A percentile compares a stretch with the other conserved stretches of the same genome.
Conservation (phyloP, 257 asterid species). For the Solanum microdontum region DNA sequence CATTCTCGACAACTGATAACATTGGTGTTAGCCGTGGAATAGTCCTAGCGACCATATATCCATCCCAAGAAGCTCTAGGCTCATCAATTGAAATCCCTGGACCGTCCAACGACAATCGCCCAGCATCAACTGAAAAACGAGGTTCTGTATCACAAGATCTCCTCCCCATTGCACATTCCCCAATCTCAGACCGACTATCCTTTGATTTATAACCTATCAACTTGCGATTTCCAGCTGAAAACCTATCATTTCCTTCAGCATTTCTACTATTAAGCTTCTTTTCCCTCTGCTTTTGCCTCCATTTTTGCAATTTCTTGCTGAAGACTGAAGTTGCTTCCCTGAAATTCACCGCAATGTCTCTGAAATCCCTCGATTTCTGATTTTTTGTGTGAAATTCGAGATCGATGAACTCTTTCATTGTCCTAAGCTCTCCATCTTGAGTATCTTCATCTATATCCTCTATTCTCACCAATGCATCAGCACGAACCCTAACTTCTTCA, state of each 20-base stretch:
- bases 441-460: constrained; percentile 16
- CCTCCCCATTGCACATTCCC: constrained; percentile 30
- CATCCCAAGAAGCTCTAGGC: constrained; percentile 98
- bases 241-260: constrained; percentile 5
- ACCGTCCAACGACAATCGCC: constrained; percentile 13
- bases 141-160: constrained; percentile 69
- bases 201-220: constrained; percentile 10
- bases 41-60: constrained; percentile 80
- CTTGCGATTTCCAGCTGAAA: constrained; percentile 2
- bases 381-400: constrained; percentile 48
- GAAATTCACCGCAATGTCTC: constrained; percentile 52
- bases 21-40: constrained; percentile 79
- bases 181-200: constrained; percentile 31
- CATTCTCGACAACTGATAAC: constrained; percentile 71
- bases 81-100: constrained; percentile 55
- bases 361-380: constrained; percentile 51
- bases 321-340: constrained; percentile 74
- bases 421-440: constrained; percentile 59
- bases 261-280: constrained; percentile 22
- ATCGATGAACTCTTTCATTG: constrained; percentile 91
- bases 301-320: constrained; percentile 64
- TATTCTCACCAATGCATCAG: constrained; percentile 12
- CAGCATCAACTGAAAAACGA: constrained; percentile 53
- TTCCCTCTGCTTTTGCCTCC: constrained; percentile 51
- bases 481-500: constrained; percentile 26